Evolutionary conservation across 164 flowering plant species (phyloP).

Genomic region (Magnolia kwangsiensis): DNA sequence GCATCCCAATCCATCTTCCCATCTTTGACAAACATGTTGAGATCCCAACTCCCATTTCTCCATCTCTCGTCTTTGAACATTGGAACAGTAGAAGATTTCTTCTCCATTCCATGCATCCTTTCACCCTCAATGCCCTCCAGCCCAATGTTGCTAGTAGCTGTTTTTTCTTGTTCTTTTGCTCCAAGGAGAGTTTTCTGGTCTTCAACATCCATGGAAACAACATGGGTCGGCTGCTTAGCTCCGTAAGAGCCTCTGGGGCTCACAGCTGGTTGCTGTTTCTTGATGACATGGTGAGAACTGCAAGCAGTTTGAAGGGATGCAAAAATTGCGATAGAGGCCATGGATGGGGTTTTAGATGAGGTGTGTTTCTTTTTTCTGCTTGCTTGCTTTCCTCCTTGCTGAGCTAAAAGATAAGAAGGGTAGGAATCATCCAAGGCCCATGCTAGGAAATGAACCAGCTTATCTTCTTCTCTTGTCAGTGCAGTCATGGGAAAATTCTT

Average conservation of each 20-base stretch:
- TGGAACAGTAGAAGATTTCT: conserved; percentile 13
- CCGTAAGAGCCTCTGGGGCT: conserved; percentile 18
- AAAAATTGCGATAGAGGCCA: conserved; percentile 48
- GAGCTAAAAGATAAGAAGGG: not conserved
- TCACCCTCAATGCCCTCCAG: not conserved
- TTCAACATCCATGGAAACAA: conserved; percentile 22
- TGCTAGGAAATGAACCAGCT: not conserved
- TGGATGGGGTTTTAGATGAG: conserved; percentile 1
- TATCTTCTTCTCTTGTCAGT: conserved; percentile 5
- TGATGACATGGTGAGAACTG: conserved; percentile 31
- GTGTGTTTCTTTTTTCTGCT: not conserved
- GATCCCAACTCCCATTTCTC: conserved; percentile 70
- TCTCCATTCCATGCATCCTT: conserved; percentile 6
- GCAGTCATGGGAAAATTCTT: not conserved
- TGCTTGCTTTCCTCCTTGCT: not conserved
- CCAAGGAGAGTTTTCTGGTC: conserved; percentile 8
- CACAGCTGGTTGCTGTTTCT: conserved; percentile 25
- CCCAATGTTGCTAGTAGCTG: not conserved
- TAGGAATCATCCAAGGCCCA: not conserved
- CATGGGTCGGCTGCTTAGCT: conserved; percentile 27
- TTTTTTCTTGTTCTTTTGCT: conserved; percentile 19
- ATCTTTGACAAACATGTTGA: conserved; percentile 53
- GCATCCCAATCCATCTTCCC: conserved; percentile 71
- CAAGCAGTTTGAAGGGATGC: conserved; percentile 41
- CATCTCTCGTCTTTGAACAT: conserved; percentile 45